A percentile compares a stretch with the other conserved stretches of the same genome.
These are phyloP conservation scores for Pleurotus tuber-regium DNA, from an alignment of 768 basidiomycete species.

Conservation along the genomic window DNA sequence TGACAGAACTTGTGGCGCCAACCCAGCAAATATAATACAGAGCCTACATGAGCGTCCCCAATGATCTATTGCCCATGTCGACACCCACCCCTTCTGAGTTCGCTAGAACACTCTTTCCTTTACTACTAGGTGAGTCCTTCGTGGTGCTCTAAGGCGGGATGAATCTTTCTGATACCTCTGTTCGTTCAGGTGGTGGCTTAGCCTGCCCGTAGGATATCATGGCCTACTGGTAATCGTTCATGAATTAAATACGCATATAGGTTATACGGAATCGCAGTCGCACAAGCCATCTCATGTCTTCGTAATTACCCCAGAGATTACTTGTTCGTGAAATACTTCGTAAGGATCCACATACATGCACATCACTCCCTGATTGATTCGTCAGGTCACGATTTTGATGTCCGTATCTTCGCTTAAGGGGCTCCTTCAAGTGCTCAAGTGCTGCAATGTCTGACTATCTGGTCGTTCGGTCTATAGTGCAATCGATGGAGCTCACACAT, in stretches of 20 bases:
- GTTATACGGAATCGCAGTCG: background rate
- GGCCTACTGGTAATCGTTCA: background rate
- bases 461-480: background rate
- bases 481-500: slow-evolving; percentile 5
- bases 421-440: background rate
- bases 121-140: background rate
- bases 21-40: too few relatives aligned
- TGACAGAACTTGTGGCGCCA: too few relatives aligned
- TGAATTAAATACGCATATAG: background rate
- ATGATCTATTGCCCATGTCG: slow-evolving; percentile 2
- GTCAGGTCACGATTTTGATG: background rate
- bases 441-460: too few relatives aligned
- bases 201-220: background rate
- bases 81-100: background rate
- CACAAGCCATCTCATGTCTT: background rate
- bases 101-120: background rate
- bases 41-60: too few relatives aligned
- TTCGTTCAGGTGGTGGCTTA: background rate
- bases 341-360: background rate
- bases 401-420: background rate
- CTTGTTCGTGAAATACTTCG: background rate
- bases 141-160: background rate
- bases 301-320: background rate
- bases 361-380: background rate
- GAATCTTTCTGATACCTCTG: background rate